Conservation (phyloP, 441 rosid genomes). For the Capsella rubella region DNA sequence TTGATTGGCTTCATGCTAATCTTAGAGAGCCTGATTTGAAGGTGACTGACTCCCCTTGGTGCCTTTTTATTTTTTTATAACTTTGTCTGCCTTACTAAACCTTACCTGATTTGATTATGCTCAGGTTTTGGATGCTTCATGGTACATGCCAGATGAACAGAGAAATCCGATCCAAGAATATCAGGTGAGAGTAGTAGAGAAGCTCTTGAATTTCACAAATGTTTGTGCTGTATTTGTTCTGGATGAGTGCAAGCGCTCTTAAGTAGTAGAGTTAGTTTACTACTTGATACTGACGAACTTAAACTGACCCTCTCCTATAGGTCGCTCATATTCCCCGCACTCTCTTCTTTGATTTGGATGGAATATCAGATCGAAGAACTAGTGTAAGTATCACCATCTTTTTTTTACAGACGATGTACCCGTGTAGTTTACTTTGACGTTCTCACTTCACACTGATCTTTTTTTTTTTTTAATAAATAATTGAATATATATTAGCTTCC, state of each 20-base stretch:
- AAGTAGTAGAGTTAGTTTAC: background rate
- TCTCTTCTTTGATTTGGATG: conserved; percentile 92
- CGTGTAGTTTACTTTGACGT: background rate
- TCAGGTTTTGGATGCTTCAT: conserved; percentile 95
- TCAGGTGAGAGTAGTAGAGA: conserved; percentile 57
- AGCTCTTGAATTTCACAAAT: conserved; percentile 8
- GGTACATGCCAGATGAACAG: conserved; percentile 98
- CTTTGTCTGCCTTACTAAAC: conserved; percentile 5
- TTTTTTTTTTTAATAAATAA: background rate
- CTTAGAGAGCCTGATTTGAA: conserved; percentile 72
- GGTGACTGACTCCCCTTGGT: conserved; percentile 51
- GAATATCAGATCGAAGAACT: conserved; percentile 73
- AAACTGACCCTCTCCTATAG: conserved; percentile 50
- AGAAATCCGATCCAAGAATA: conserved; percentile 95
- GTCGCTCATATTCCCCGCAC: conserved; percentile 97
- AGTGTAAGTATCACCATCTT: conserved; percentile 56
- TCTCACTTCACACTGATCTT: conserved; percentile 8
- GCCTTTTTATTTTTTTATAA: background rate
- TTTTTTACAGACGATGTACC: conserved; percentile 2
- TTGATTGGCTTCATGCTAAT: conserved; percentile 92
- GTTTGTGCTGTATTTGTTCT: background rate
- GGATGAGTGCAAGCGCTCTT: background rate
- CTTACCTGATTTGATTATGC: background rate
- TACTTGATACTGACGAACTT: conserved; percentile 12
- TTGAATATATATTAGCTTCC: conserved; percentile 16